A percentile compares a stretch with the other conserved stretches of the same genome.
These are phyloP conservation scores for Leptographium procerum DNA, from an alignment of 2,329 filamentous ascomycete genomes.

Conservation along the genomic window DNA sequence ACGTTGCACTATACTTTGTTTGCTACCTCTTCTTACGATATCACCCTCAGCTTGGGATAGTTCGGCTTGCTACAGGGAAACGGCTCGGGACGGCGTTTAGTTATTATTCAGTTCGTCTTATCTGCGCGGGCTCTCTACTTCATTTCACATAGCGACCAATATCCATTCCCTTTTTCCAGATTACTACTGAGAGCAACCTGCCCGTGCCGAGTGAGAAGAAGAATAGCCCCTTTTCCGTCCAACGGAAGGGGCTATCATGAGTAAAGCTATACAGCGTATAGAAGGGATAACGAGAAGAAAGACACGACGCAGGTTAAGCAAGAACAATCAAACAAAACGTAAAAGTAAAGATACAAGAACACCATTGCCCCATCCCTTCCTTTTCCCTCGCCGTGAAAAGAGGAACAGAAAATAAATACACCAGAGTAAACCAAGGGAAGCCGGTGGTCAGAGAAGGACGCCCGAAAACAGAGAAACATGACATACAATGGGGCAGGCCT, in stretches of 20 bases:
- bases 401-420: neutral
- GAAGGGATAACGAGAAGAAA: neutral
- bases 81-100: too few species aligned
- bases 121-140: too few species aligned
- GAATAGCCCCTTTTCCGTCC: neutral
- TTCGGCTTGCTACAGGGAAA: too few species aligned
- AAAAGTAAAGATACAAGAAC: neutral
- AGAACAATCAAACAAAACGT: neutral
- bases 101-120: too few species aligned
- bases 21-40: neutral
- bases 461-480: too few species aligned
- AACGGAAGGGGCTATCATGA: neutral
- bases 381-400: neutral
- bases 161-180: neutral
- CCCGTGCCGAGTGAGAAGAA: too few species aligned
- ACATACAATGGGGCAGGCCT: too few species aligned
- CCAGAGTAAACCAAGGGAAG: neutral
- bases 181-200: too few species aligned
- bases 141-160: neutral
- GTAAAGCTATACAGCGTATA: neutral
- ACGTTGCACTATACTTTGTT: neutral
- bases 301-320: neutral
- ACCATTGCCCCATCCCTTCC: neutral
- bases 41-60: neutral
- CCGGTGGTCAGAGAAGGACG: too few species aligned